Percentiles rank a stretch among this genome's conserved stretches.
Conservation (phyloP, 176 grass and related monocot genomes). For the Phyllostachys edulis region DNA sequence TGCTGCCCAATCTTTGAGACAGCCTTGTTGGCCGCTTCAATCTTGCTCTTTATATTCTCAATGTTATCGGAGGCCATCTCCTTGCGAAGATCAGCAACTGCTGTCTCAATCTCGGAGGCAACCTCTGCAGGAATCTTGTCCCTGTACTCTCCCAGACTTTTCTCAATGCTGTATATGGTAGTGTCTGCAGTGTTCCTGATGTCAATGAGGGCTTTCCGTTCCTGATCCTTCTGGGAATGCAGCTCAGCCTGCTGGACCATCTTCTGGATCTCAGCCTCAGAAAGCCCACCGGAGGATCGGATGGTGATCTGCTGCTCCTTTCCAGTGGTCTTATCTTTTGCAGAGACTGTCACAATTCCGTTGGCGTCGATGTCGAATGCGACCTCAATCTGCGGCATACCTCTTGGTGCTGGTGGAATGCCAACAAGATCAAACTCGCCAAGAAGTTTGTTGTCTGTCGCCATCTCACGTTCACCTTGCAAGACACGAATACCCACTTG, state of each 20-base stretch:
- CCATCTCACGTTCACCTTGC: conserved; percentile 53
- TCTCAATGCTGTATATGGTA: conserved; percentile 42
- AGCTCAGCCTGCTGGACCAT: conserved; percentile 46
- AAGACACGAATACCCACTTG: conserved; percentile 43
- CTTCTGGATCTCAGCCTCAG: conserved; percentile 45
- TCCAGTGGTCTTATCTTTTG: conserved; percentile 43
- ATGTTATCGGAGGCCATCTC: conserved; percentile 36
- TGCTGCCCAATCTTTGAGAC: conserved; percentile 40
- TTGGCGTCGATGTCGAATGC: conserved; percentile 54
- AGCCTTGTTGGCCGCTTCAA: conserved; percentile 37
- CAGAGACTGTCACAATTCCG: conserved; percentile 39
- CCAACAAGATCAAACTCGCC: conserved; percentile 49
- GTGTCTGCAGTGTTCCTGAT: conserved; percentile 42
- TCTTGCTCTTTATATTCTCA: conserved; percentile 30
- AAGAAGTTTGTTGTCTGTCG: conserved; percentile 43
- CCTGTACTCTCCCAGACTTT: conserved; percentile 43
- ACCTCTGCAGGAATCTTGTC: conserved; percentile 39
- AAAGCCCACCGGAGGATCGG: conserved; percentile 44
- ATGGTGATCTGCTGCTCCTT: conserved; percentile 57
- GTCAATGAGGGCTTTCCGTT: conserved; percentile 45
- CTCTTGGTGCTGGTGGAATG: conserved; percentile 42
- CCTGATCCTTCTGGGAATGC: conserved; percentile 48
- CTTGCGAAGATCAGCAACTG: conserved; percentile 11
- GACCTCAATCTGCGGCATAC: conserved; percentile 50
- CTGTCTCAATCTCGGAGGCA: conserved; percentile 44